Percentiles rank a stretch among this genome's conserved stretches.
Conservation (phyloP, 2,329 filamentous ascomycete species). For the Calonectria crousiana region DNA sequence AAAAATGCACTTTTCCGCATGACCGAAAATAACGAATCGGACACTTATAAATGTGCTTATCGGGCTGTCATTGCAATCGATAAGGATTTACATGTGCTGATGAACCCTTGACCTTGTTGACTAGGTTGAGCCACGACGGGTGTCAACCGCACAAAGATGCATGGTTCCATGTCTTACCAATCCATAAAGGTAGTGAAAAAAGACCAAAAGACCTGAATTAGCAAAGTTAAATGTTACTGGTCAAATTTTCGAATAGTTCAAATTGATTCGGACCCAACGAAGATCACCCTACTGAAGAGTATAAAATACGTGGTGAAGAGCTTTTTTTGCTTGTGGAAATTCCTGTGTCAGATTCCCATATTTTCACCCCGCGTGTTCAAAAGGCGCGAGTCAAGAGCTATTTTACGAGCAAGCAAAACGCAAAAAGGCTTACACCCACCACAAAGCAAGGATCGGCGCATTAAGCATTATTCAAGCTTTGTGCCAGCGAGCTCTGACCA, state of each 20-base stretch:
- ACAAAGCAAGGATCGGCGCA: neutral
- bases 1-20: neutral
- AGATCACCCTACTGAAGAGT: no score
- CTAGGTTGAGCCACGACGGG: neutral
- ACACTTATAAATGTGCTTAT: neutral
- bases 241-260: neutral
- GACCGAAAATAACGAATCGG: neutral
- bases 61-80: neutral
- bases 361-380: no score
- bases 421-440: neutral
- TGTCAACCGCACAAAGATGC: neutral
- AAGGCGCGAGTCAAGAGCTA: neutral
- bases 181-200: neutral
- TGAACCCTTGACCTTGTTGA: neutral
- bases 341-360: neutral
- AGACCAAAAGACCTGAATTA: neutral
- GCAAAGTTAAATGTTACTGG: neutral
- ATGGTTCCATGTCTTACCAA: neutral
- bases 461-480: neutral
- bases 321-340: neutral
- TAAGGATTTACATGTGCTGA: neutral
- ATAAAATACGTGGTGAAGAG: neutral
- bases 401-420: neutral
- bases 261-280: neutral
- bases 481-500: neutral